These are phyloP conservation scores for Jackrogersella minutella DNA, from an alignment of 495 filamentous ascomycete species.

Conservation along the genomic window DNA sequence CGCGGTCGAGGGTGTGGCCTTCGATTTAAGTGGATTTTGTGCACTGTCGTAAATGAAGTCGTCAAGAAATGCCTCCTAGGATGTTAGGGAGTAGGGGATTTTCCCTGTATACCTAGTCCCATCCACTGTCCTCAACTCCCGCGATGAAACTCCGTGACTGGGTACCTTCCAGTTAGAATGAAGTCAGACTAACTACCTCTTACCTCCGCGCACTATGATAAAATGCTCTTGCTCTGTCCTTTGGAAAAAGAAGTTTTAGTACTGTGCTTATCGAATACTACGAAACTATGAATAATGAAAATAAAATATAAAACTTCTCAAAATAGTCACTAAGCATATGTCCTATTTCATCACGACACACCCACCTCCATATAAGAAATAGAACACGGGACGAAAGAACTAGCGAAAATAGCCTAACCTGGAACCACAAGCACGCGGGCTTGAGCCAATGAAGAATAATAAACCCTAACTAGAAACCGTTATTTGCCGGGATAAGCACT, in stretches of 20 bases:
- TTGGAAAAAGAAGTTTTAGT: too few relatives aligned
- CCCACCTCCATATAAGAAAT: slow-evolving; percentile 7
- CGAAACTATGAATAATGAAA: too few relatives aligned
- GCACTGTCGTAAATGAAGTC: slow-evolving; percentile 8
- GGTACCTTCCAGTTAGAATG: neutral
- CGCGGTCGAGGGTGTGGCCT: neutral
- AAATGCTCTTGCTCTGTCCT: too few relatives aligned
- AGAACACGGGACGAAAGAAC: slow-evolving; percentile 10
- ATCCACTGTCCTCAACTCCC: neutral
- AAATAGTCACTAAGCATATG: neutral
- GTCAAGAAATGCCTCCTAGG: slow-evolving; percentile 10
- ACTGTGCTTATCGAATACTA: too few relatives aligned
- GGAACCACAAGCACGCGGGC: slow-evolving; percentile 13
- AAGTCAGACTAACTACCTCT: too few relatives aligned
- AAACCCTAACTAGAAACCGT: neutral
- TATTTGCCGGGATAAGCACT: slow-evolving; percentile 22
- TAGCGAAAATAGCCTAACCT: neutral
- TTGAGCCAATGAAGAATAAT: slow-evolving; percentile 23
- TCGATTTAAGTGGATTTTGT: slow-evolving; percentile 7
- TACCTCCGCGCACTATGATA: too few relatives aligned
- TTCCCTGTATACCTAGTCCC: neutral
- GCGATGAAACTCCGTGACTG: neutral
- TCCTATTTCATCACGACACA: neutral
- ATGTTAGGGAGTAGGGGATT: slow-evolving; percentile 2
- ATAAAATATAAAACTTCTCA: too few relatives aligned